Evolutionary conservation across 495 filamentous ascomycete species (phyloP).

Genomic region (Hypoxylon fragiforme): DNA sequence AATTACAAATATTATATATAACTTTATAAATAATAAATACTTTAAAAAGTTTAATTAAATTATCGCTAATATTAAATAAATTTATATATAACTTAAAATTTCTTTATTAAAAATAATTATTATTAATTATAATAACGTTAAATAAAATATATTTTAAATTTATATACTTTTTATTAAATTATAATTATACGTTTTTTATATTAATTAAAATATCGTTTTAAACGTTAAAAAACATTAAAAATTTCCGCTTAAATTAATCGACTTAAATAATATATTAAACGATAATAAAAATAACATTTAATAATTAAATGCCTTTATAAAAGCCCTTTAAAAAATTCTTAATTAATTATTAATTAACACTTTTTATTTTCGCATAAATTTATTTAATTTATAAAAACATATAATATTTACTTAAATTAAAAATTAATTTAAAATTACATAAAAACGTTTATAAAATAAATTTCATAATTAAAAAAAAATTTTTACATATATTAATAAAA

Average conservation of each 20-base stretch:
- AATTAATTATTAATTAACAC: not conserved
- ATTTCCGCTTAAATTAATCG: not conserved
- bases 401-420: not conserved
- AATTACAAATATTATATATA: no score
- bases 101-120: constrained; percentile 31
- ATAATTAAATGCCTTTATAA: no score
- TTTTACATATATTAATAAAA: not conserved
- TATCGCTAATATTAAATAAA: no score
- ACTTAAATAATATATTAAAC: not conserved
- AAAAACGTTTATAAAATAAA: not conserved
- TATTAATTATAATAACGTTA: not conserved
- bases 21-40: no score
- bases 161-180: not conserved
- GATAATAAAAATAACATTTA: no score
- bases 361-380: not conserved
- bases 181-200: not conserved
- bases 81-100: no score
- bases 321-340: not conserved
- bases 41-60: no score
- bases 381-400: not conserved
- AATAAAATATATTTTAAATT: not conserved
- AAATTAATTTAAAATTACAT: not conserved
- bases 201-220: not conserved
- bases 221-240: not conserved
- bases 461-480: not conserved